These are phyloP conservation scores for Rhodomyrtus tomentosa DNA, from an alignment of 345 rosid species.

Conservation along the genomic window DNA sequence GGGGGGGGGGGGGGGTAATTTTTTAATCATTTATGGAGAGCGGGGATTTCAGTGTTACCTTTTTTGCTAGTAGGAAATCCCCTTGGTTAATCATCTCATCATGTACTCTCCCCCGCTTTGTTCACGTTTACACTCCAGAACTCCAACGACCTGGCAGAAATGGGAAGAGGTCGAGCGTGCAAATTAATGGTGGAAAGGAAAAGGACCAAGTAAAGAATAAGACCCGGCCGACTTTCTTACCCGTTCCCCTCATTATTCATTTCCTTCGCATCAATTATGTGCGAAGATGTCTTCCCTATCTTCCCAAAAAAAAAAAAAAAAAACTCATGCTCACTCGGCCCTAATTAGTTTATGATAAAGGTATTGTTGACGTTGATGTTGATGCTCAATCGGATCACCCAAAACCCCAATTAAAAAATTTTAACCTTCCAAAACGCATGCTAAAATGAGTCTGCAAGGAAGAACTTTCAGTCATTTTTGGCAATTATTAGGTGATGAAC, in stretches of 20 bases:
- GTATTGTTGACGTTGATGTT: too few species aligned
- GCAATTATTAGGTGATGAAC: neutral
- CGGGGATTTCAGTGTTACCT: too few species aligned
- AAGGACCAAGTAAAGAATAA: neutral
- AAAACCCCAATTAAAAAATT: neutral
- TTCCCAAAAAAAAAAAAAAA: too few species aligned
- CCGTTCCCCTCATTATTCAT: neutral
- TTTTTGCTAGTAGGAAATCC: too few species aligned
- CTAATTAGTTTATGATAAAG: too few species aligned
- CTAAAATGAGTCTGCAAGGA: neutral
- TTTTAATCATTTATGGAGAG: too few species aligned
- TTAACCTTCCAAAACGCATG: neutral
- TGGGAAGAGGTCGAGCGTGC: neutral
- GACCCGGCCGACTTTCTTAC: neutral
- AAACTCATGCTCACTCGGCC: too few species aligned
- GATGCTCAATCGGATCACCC: neutral
- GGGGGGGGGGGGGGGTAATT: too few species aligned
- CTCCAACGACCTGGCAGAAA: neutral
- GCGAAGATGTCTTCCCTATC: neutral
- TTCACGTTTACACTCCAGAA: neutral
- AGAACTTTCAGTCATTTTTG: neutral
- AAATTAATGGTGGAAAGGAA: neutral
- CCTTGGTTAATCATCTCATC: neutral
- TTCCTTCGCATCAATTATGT: neutral
- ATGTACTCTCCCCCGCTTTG: neutral